Base-by-base conservation (phyloP, 345 rosid species). In the Noccaea bulbosa region DNA sequence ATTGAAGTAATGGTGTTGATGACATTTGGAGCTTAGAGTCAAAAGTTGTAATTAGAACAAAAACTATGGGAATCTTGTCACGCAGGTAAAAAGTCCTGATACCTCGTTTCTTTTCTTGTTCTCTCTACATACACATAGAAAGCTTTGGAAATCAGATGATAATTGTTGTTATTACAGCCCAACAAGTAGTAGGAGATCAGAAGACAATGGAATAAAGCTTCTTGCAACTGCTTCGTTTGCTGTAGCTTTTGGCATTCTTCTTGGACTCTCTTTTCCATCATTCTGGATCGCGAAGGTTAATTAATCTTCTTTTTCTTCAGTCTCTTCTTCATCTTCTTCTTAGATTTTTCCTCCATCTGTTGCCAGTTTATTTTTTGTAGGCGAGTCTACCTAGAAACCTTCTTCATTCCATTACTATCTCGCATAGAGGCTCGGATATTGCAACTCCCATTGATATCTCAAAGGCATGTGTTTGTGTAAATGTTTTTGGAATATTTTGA, bases 241-340 rank as follows among this genome's bases (percentile, higher is more conserved):
- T 79, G 69, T 86, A 40, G 82, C 77, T 78, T 81, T 87, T 77
- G 98, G 98, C 65, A 86, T 88, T 81, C 76, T 85, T 5, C 71
- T 93, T 65, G 98, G 98, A 41, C 69, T 82, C 48, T 90, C 96
- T 67, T 87, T 85, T 68, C 97, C 96, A 38, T 65, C 85, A 22
- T 67, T 87, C 37, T 81, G 85, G 65, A 69, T 87, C 69, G 75
- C 85, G 61, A 80, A 87, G 96, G 98, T 93, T 55, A 15, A 16
- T 60, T 55, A 15, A 22, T 60, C 45, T 46, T 70, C 9, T 62
- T 50, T 38, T 17, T 70, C 69, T 61, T 32, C 50, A 9, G 33
- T 33, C 43, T 50, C 4, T 53, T 69, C 11, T 37, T 62, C n/a
- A 27, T 27, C 30, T 27, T 9, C 37, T 68, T 61, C 47, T 41